Percentiles rank a stretch among this genome's conserved stretches.
Conservation (phyloP, 345 rosid genomes). For the Gossypioides kirkii region DNA sequence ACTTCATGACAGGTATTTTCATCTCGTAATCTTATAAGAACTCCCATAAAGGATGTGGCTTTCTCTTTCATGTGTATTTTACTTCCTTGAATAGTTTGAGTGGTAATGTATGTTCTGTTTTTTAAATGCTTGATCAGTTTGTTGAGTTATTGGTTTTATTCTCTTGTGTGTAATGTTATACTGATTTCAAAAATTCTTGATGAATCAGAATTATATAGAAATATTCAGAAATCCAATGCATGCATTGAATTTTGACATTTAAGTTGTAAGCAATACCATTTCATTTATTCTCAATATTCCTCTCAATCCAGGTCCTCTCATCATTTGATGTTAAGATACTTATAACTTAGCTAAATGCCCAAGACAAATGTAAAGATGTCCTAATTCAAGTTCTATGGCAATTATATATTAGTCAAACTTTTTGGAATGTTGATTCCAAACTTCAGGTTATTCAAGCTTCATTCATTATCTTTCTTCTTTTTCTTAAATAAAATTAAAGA, state of each 20-base stretch:
- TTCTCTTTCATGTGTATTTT: background rate
- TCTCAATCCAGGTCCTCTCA: too few relatives aligned
- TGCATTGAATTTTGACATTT: constrained; percentile 1
- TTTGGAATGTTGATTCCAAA: too few relatives aligned
- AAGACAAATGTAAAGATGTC: background rate
- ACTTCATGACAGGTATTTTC: constrained; percentile 75
- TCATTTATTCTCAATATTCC: background rate
- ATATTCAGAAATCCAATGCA: background rate
- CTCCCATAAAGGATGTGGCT: background rate
- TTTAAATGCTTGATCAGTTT: background rate
- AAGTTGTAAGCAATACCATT: background rate
- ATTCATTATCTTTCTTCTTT: too few relatives aligned
- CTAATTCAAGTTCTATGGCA: background rate
- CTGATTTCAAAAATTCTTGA: background rate
- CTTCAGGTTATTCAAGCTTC: too few relatives aligned
- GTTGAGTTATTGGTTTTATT: background rate
- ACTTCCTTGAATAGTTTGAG: background rate
- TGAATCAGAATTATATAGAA: background rate
- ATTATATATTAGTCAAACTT: too few relatives aligned
- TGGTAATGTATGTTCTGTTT: background rate
- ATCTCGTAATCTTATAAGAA: constrained; percentile 1
- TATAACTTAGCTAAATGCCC: background rate
- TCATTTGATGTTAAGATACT: background rate
- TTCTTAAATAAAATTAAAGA: too few relatives aligned
- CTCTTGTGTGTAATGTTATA: background rate